phyloP scores from a whole-genome alignment of 1,284 basidiomycete genomes.

The Sporisorium reilianum region DNA sequence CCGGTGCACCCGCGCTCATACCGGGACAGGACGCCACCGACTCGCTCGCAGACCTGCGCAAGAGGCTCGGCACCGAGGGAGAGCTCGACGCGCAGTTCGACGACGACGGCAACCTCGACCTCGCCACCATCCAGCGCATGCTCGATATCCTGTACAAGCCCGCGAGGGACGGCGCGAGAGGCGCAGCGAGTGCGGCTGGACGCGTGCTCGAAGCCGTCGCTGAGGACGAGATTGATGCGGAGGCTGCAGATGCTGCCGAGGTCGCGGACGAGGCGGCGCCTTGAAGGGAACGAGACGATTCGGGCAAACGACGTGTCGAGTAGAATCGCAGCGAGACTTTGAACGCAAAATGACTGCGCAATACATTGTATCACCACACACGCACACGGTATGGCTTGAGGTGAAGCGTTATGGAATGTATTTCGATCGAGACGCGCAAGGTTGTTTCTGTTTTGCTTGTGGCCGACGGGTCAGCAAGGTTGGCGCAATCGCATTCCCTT shows the following conservation, averaged over 20 bases:
- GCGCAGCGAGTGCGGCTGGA: constrained; percentile 25
- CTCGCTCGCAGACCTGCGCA: constrained; percentile 29
- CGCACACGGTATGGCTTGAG: no score
- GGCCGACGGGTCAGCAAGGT: no score
- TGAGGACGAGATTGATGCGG: constrained; percentile 33
- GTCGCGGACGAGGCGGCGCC: constrained; percentile 40
- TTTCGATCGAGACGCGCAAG: no score
- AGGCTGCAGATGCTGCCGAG: constrained; percentile 47
- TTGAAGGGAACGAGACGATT: background rate
- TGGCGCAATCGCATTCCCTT: no score
- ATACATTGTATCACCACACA: no score
- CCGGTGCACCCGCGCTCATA: constrained; percentile 38
- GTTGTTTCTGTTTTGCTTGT: no score
- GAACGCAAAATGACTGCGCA: no score
- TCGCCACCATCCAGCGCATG: constrained; percentile 61
- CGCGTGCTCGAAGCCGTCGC: constrained; percentile 28
- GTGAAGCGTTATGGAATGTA: no score
- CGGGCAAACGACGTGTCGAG: no score
- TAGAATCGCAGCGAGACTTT: no score
- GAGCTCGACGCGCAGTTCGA: constrained; percentile 57
- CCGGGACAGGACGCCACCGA: constrained; percentile 38
- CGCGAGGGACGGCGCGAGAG: constrained; percentile 33
- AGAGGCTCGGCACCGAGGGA: constrained; percentile 36
- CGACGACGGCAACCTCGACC: constrained; percentile 58
- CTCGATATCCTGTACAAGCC: constrained; percentile 59